Conservation (phyloP, 208 protist species). For the Crithidia acanthocephali region DNA sequence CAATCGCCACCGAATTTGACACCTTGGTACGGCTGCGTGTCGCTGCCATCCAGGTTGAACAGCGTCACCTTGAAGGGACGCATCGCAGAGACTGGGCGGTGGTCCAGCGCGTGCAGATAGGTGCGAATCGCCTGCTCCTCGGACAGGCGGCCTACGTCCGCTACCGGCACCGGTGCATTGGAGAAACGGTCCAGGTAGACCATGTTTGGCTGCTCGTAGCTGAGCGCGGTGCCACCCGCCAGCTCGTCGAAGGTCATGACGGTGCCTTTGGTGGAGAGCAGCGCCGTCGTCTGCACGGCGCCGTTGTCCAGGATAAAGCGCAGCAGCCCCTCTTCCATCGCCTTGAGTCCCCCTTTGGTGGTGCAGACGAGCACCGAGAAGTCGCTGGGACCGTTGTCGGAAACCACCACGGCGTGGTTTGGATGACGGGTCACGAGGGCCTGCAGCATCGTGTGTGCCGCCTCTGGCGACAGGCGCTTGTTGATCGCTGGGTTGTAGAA, state of each 20-base stretch:
- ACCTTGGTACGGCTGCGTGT: constrained; percentile 78
- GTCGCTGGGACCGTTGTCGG: constrained; percentile 38
- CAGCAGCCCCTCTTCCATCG: constrained; percentile 71
- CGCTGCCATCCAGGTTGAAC: constrained; percentile 87
- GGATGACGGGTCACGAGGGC: constrained; percentile 54
- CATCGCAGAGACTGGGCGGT: constrained; percentile 59
- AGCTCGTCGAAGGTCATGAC: constrained; percentile 93
- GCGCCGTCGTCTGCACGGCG: constrained; percentile 73
- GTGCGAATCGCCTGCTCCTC: constrained; percentile 81
- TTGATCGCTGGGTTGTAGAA: constrained; percentile 74
- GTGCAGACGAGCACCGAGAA: constrained; percentile 77
- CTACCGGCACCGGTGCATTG: constrained; percentile 45
- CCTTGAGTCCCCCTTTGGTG: constrained; percentile 65
- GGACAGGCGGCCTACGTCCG: constrained; percentile 66
- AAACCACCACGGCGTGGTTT: constrained; percentile 61
- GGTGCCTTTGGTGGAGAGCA: constrained; percentile 76
- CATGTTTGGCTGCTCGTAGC: constrained; percentile 26
- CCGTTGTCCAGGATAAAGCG: constrained; percentile 82
- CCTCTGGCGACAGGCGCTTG: constrained; percentile 59
- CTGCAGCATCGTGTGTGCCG: constrained; percentile 67
- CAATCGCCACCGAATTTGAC: constrained; percentile 87
- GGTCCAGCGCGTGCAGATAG: constrained; percentile 63
- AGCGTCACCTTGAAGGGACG: constrained; percentile 83
- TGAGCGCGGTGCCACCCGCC: constrained; percentile 40
- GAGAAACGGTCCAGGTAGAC: constrained; percentile 42